Conservation (phyloP, 202 grass and related monocot genomes). For the Saccharum hybrid region DNA sequence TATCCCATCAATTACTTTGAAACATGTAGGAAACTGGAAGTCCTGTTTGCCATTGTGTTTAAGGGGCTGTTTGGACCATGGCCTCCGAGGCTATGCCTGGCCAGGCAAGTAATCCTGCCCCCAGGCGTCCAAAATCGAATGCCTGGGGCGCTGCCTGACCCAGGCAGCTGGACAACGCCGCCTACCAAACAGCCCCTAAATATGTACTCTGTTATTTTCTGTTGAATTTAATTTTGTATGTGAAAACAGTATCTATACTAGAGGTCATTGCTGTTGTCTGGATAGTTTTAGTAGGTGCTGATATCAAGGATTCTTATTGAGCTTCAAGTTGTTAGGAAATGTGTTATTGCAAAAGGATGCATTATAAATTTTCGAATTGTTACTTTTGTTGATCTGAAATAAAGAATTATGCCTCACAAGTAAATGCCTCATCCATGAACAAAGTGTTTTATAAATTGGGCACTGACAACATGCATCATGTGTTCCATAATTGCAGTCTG, state of each 20-base stretch:
- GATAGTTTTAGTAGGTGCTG: slow-evolving; percentile 19
- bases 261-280: slow-evolving; percentile 25
- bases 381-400: slow-evolving; percentile 33
- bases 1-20: slow-evolving; percentile 28
- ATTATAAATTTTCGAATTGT: not conserved
- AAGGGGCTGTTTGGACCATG: not conserved
- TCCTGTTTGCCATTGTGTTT: slow-evolving; percentile 4
- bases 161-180: not conserved
- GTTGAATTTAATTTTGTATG: slow-evolving; percentile 30
- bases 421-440: slow-evolving; percentile 25
- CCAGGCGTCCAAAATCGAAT: not conserved
- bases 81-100: not conserved
- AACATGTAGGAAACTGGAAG: slow-evolving; percentile 16
- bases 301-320: slow-evolving; percentile 37
- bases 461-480: slow-evolving; percentile 20
- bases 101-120: not conserved
- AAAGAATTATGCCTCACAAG: slow-evolving; percentile 27
- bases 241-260: slow-evolving; percentile 34
- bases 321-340: slow-evolving; percentile 34
- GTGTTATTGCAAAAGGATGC: not conserved
- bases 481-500: slow-evolving; percentile 16
- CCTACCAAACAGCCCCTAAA: not conserved
- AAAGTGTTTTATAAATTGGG: slow-evolving; percentile 32
- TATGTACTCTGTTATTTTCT: slow-evolving; percentile 39
- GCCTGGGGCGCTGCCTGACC: not conserved